Percentiles rank a stretch among this genome's conserved stretches.
Evolutionary conservation across 1,284 basidiomycete species (phyloP).

Genomic region (Testicularia cyperi): DNA sequence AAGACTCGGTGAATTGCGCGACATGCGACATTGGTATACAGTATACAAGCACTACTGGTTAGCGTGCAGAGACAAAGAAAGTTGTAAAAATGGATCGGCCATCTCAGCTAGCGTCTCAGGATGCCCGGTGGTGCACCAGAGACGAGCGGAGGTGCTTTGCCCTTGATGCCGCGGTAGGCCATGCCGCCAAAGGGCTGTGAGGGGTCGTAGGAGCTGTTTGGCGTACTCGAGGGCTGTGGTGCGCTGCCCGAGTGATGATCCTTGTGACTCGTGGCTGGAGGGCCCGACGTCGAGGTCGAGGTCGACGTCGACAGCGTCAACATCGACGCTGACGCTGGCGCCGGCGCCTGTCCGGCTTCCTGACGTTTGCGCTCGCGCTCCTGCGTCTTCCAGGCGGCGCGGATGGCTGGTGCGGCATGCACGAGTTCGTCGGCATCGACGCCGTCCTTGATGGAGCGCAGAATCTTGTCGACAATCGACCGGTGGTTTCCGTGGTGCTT

Average conservation of each 20-base stretch:
- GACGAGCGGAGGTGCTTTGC: conserved; percentile 26
- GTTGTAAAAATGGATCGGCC: no score
- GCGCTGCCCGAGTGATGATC: no score
- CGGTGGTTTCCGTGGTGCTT: conserved; percentile 56
- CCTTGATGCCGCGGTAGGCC: conserved; percentile 31
- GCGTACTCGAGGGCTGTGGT: background rate
- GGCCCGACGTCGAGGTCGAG: background rate
- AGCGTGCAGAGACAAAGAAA: no score
- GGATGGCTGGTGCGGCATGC: conserved; percentile 37
- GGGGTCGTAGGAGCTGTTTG: conserved; percentile 1
- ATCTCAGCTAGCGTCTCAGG: conserved; percentile 7
- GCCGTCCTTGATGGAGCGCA: conserved; percentile 54
- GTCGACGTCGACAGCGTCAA: no score
- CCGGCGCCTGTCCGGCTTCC: conserved; percentile 13
- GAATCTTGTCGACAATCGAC: conserved; percentile 50
- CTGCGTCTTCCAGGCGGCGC: conserved; percentile 47
- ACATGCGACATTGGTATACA: no score
- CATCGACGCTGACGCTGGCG: background rate
- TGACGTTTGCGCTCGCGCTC: conserved; percentile 29
- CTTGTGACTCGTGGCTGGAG: background rate
- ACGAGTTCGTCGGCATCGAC: conserved; percentile 50
- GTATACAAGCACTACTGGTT: no score
- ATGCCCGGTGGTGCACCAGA: conserved; percentile 19
- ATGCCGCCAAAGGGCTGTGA: conserved; percentile 25
- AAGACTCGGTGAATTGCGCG: no score